Evolutionary conservation across 345 rosid genomes (phyloP), one percentile per base, ranked within the genome.

Genomic region (Eucalyptus leucophloia): DNA sequence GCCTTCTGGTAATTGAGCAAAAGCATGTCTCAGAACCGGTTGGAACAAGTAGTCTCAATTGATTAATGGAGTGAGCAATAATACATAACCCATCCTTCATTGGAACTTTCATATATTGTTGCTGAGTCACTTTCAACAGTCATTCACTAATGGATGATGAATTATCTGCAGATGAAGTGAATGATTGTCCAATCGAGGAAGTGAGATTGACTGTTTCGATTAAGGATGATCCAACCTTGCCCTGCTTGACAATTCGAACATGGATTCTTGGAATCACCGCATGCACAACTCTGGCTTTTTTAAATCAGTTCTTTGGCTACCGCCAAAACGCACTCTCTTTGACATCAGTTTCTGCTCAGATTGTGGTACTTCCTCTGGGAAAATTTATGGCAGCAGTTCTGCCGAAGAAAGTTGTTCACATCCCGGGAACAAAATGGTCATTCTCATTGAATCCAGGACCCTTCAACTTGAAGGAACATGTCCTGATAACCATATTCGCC

Each of bases 371-470:
- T 34, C 95, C 94, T 11, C 13, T 90, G 1, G 95, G 92, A 44
- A 92, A 89, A 32, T 53, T 92, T 21, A 92, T 93, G 94, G 95
- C 94, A 2, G 92, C 93, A 50, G 49, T 91, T 56, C 91, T 93
- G 18, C 94, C 95, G 1, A 86, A n/a, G 16, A 92, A 86, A 50
- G 4, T 15, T 7, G 23, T 95, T 14, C 37, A 45, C 16, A 37
- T 95, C 86, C 95, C 93, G 2, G 37, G 89, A 72, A 94, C 94
- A 8, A 92, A 90, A 53, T 93, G 92, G 93, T 89, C 93, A 3
- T 92, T 93, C 77, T 93, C 94, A 18, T 82, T 94, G 87, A 94
- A 93, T 91, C 95, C 96, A 53, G 96, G 95, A 85, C 96, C 95
- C 34, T 95, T 94, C 90, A 95, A 92, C 91, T 45, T 93, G 28